A percentile compares a stretch with the other conserved stretches of the same genome.
Conservation (phyloP, 768 basidiomycete genomes). For the Sporobolomyces roseus region DNA sequence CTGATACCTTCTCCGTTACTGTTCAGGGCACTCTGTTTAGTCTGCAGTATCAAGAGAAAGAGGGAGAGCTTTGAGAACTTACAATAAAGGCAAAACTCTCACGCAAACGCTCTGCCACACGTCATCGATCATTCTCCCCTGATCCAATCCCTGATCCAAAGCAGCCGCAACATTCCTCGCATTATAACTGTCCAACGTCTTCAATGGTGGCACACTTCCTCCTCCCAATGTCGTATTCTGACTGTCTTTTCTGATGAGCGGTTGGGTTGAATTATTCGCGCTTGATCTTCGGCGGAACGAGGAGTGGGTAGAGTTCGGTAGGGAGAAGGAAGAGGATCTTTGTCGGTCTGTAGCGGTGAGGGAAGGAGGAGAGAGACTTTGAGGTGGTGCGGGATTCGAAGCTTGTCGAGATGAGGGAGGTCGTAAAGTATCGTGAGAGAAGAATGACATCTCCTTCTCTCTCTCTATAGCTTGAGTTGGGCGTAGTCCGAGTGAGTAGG, state of each 20-base stretch:
- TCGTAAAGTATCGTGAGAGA: neutral
- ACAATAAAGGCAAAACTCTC: slow-evolving; percentile 43
- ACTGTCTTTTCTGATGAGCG: neutral
- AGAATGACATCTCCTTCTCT: neutral
- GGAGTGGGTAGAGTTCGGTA: neutral
- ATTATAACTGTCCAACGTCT: slow-evolving; percentile 21
- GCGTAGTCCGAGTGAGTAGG: too few species aligned
- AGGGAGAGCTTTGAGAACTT: slow-evolving; percentile 9
- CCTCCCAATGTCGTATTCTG: neutral
- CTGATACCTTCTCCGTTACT: slow-evolving; percentile 45
- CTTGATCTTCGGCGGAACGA: slow-evolving; percentile 11
- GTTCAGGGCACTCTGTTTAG: neutral
- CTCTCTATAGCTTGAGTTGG: too few species aligned
- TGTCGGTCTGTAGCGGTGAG: neutral
- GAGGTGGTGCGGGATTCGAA: neutral
- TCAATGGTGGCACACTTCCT: slow-evolving; percentile 2
- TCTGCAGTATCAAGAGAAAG: too few species aligned
- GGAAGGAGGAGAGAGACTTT: too few species aligned
- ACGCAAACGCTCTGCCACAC: slow-evolving; percentile 45
- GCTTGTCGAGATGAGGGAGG: neutral
- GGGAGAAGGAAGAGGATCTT: neutral
- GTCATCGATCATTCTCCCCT: slow-evolving; percentile 32
- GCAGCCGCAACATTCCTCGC: slow-evolving; percentile 32
- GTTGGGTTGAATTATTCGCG: too few species aligned
- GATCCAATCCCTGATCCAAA: slow-evolving; percentile 21